Conservation (phyloP, 495 filamentous ascomycete genomes). For the Pseudevernia furfuracea region DNA sequence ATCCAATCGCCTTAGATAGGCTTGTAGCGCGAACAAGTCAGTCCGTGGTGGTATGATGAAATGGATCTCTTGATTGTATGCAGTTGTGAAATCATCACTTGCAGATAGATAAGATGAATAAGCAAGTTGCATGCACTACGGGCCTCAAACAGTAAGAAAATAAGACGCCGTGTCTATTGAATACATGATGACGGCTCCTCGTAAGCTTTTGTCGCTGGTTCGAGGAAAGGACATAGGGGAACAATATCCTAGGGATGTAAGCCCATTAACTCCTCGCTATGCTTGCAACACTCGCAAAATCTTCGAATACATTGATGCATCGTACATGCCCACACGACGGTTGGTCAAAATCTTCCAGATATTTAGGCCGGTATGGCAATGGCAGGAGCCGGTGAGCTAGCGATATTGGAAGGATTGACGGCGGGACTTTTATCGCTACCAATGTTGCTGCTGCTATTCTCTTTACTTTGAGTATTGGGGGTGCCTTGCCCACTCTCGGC, state of each 20-base stretch:
- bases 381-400: conserved; percentile 42
- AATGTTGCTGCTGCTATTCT: conserved; percentile 60
- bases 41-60: neutral
- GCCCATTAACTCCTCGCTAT: conserved; percentile 14
- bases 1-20: neutral
- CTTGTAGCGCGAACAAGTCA: neutral
- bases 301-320: neutral
- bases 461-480: conserved; percentile 69
- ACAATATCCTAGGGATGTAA: conserved; percentile 5
- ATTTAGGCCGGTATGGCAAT: conserved; percentile 33
- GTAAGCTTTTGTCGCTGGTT: neutral
- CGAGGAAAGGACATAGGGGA: neutral
- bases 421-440: conserved; percentile 67
- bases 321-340: neutral
- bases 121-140: neutral
- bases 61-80: neutral
- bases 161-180: neutral
- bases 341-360: neutral
- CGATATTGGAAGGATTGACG: conserved; percentile 41
- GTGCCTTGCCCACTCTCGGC: conserved; percentile 39
- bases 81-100: neutral
- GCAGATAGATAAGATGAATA: neutral
- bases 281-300: neutral
- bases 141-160: neutral
- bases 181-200: neutral